Evolutionary conservation across 139 green algal species (phyloP).

Genomic region (Chlorella sorokiniana): DNA sequence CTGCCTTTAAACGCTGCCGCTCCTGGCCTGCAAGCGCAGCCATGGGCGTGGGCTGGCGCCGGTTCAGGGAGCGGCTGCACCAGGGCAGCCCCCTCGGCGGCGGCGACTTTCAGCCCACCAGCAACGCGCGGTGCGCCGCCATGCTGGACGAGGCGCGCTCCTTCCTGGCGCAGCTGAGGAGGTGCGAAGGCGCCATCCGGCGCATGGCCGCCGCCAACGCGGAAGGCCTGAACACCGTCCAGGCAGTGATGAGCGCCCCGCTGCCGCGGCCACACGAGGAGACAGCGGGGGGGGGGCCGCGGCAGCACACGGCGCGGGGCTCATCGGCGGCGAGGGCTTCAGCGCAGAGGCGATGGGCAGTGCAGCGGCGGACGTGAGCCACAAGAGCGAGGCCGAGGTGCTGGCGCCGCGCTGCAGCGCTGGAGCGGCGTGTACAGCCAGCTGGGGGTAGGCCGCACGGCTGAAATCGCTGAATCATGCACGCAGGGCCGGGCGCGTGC

Average conservation of each 20-base stretch:
- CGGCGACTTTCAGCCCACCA: neutral
- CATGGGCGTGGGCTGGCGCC: constrained; percentile 46
- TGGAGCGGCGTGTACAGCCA: constrained; percentile 66
- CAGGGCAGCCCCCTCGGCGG: neutral
- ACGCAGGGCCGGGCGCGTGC: neutral
- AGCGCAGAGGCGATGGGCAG: constrained; percentile 52
- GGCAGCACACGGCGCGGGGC: neutral
- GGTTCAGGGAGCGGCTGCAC: constrained; percentile 28
- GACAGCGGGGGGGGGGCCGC: constrained; percentile 48
- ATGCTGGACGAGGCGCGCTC: constrained; percentile 59
- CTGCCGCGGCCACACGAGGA: constrained; percentile 75
- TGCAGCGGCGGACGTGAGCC: constrained; percentile 47
- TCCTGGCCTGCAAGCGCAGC: no score
- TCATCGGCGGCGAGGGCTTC: constrained; percentile 59
- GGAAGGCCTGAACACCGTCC: constrained; percentile 9
- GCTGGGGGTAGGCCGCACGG: constrained; percentile 22
- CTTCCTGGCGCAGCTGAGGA: constrained; percentile 65
- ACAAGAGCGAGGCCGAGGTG: constrained; percentile 72
- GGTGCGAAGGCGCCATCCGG: constrained; percentile 72
- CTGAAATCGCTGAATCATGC: neutral
- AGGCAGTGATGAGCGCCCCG: neutral
- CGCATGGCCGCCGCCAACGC: constrained; percentile 50
- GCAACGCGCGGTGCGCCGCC: constrained; percentile 1
- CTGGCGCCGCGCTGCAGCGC: constrained; percentile 65
- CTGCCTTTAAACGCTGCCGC: no score